These are phyloP conservation scores for Nemania abortiva DNA, from an alignment of 2,329 filamentous ascomycete genomes.

Conservation along the genomic window DNA sequence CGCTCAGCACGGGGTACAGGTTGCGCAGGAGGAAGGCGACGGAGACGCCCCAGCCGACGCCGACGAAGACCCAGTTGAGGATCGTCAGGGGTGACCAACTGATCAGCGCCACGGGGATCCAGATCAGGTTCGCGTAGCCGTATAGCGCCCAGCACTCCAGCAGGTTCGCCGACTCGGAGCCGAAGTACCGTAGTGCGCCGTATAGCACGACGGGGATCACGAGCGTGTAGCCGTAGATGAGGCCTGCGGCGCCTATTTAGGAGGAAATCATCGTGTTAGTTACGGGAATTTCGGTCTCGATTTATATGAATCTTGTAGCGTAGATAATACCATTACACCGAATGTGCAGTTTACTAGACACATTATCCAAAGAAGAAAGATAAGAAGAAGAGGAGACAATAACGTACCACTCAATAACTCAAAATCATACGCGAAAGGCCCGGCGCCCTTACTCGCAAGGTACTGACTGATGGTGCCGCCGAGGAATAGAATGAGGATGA, in stretches of 20 bases:
- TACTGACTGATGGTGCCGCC: conserved; percentile 96
- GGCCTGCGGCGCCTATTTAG: conserved; percentile 78
- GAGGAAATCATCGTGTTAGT: conserved; percentile 26
- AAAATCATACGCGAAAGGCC: conserved; percentile 92
- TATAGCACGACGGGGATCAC: conserved; percentile 88
- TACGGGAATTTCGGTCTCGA: not conserved
- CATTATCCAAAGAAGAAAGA: not conserved
- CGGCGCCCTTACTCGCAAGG: conserved; percentile 74
- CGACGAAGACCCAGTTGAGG: conserved; percentile 95
- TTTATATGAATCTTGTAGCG: too few species aligned
- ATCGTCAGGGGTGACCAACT: conserved; percentile 88
- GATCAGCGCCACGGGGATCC: conserved; percentile 93
- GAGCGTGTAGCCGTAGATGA: conserved; percentile 95
- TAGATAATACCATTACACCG: too few species aligned
- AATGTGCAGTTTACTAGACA: too few species aligned
- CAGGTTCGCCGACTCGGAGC: conserved; percentile 90
- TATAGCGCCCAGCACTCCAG: conserved; percentile 97
- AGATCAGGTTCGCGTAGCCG: conserved; percentile 96
- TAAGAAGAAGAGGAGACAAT: not conserved
- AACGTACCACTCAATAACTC: conserved; percentile 79
- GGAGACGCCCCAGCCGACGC: conserved; percentile 84
- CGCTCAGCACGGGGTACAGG: conserved; percentile 89
- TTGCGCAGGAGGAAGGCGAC: conserved; percentile 87
- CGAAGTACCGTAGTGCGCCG: conserved; percentile 93
- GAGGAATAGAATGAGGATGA: conserved; percentile 93